phyloP scores from a whole-genome alignment of 495 filamentous ascomycete species.

The Amorphotheca resinae region DNA sequence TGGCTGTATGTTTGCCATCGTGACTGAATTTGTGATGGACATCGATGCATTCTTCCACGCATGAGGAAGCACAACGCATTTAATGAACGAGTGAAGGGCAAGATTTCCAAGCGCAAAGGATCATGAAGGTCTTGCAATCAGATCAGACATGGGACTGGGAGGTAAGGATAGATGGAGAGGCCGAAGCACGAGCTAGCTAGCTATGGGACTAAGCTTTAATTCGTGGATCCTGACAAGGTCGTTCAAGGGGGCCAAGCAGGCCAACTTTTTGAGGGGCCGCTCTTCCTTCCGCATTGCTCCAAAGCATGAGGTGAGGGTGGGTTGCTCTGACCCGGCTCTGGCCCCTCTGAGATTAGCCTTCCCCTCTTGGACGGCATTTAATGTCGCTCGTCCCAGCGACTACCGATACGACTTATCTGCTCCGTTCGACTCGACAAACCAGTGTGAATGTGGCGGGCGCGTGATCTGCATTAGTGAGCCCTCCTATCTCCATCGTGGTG shows the following conservation, averaged over 20 bases:
- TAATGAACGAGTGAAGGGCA: conserved; percentile 5
- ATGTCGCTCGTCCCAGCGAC: conserved; percentile 7
- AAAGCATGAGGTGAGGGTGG: not conserved
- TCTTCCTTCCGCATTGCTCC: conserved; percentile 11
- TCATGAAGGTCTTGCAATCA: conserved; percentile 8
- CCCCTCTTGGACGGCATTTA: conserved; percentile 4
- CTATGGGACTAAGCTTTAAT: conserved; percentile 16
- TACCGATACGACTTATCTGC: no score
- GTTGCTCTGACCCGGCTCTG: no score
- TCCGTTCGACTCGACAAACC: conserved; percentile 10
- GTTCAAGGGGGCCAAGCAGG: conserved; percentile 4
- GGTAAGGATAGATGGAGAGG: conserved; percentile 12
- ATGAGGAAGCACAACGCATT: not conserved
- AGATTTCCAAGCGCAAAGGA: conserved; percentile 10
- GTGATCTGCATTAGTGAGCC: conserved; percentile 20
- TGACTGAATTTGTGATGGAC: conserved; percentile 18
- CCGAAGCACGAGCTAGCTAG: conserved; percentile 14
- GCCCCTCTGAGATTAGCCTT: conserved; percentile 1
- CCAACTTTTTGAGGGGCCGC: conserved; percentile 7
- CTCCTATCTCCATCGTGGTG: not conserved
- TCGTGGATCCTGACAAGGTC: conserved; percentile 9
- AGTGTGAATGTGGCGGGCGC: conserved; percentile 20
- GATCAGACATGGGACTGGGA: conserved; percentile 10
- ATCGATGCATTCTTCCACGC: conserved; percentile 13
- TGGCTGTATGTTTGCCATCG: conserved; percentile 22